Percentiles rank a stretch among this genome's conserved stretches.
These are phyloP conservation scores for Phyllosticta paracitricarpa DNA, from an alignment of 2,329 filamentous ascomycete species.

Conservation along the genomic window DNA sequence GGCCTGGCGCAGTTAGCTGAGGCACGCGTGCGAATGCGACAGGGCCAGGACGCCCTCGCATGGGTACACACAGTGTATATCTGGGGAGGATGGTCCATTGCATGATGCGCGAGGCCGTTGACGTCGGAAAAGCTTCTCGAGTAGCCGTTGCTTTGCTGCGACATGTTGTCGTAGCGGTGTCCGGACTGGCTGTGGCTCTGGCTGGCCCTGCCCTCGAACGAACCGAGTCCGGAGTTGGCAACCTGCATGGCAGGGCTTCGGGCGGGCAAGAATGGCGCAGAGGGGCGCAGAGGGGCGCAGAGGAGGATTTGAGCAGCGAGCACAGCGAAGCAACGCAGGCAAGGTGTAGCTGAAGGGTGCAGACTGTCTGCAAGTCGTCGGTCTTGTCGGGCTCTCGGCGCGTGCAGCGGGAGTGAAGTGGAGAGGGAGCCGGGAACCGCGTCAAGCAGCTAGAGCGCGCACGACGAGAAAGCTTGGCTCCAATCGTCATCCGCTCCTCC, in stretches of 20 bases:
- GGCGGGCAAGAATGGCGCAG: background rate
- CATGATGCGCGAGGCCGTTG: constrained; percentile 23
- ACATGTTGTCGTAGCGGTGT: constrained; percentile 22
- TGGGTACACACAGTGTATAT: constrained; percentile 38
- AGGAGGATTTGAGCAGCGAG: background rate
- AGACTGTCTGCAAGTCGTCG: background rate
- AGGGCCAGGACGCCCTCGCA: background rate
- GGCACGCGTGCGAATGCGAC: constrained; percentile 2
- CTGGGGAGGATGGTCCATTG: constrained; percentile 36
- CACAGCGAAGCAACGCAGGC: background rate
- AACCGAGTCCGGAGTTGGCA: constrained; percentile 5
- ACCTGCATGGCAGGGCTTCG: constrained; percentile 9
- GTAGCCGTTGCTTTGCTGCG: constrained; percentile 24
- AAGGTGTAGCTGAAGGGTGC: background rate
- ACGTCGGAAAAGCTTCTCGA: constrained; percentile 29
- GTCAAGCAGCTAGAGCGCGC: background rate
- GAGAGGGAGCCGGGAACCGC: constrained; percentile 12
- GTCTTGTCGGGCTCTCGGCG: background rate
- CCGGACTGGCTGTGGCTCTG: constrained; percentile 16
- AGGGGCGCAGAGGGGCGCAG: background rate
- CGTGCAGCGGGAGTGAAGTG: constrained; percentile 16
- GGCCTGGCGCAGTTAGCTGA: constrained; percentile 41
- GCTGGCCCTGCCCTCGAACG: constrained; percentile 11
- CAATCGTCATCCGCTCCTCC: background rate
- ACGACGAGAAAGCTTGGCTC: background rate